These are phyloP conservation scores for Botrytis fabae DNA, from an alignment of 2,329 filamentous ascomycete species.

Conservation along the genomic window DNA sequence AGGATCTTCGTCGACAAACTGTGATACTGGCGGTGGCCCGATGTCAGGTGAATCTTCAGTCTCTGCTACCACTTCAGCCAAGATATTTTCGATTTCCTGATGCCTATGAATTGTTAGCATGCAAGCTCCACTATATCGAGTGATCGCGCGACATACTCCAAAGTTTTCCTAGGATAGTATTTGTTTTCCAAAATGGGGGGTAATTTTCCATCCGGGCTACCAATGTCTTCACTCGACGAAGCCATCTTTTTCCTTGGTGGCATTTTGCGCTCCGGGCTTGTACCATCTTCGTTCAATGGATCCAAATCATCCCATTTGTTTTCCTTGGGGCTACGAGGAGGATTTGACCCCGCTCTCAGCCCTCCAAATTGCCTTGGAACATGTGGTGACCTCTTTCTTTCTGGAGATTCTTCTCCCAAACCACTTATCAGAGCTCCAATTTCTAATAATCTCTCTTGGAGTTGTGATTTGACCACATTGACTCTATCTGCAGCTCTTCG, in stretches of 20 bases:
- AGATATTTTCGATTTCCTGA: conserved; percentile 37
- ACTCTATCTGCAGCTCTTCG: conserved; percentile 65
- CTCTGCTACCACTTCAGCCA: conserved; percentile 35
- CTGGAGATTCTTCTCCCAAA: conserved; percentile 61
- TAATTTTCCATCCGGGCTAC: conserved; percentile 47
- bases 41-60: conserved; percentile 66
- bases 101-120: conserved; percentile 32
- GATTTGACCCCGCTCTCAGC: conserved; percentile 43
- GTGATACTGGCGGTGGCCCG: conserved; percentile 61
- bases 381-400: conserved; percentile 49
- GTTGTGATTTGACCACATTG: conserved; percentile 65
- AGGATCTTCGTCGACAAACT: conserved; percentile 58
- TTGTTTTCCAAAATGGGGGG: conserved; percentile 72
- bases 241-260: conserved; percentile 46
- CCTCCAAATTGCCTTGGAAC: conserved; percentile 38
- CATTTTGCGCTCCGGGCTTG: conserved; percentile 54
- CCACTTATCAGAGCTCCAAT: conserved; percentile 66
- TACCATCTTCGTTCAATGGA: conserved; percentile 2
- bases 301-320: conserved; percentile 52
- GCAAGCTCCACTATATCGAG: not conserved
- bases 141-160: conserved; percentile 56
- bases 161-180: conserved; percentile 63
- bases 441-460: conserved; percentile 72
- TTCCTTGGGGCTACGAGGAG: conserved; percentile 49
- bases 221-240: conserved; percentile 41